phyloP scores from a whole-genome alignment of 2,329 filamentous ascomycete species.

The Ophiostoma sp. region DNA sequence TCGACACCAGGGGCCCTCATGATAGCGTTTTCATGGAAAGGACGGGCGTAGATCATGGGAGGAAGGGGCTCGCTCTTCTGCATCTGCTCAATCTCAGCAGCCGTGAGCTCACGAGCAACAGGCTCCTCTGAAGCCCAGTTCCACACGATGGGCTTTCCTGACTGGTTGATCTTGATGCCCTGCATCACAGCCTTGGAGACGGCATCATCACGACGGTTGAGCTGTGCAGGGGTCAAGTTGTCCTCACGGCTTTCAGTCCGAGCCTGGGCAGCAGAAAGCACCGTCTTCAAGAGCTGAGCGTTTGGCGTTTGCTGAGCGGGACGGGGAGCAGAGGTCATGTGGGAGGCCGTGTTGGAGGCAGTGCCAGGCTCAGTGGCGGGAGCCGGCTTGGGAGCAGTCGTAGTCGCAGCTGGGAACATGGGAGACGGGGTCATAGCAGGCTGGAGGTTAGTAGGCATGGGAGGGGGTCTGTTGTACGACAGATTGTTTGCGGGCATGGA shows the following conservation, averaged over 20 bases:
- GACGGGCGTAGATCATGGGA: not conserved
- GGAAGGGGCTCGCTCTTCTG: not conserved
- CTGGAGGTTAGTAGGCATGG: conserved; percentile 13
- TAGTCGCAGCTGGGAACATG: too few species aligned
- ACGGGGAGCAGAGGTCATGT: not conserved
- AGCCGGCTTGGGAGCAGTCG: not conserved
- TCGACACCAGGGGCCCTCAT: not conserved
- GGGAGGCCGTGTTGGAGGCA: not conserved
- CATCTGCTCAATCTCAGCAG: conserved; percentile 4
- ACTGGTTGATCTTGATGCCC: conserved; percentile 19
- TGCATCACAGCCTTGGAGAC: conserved; percentile 16
- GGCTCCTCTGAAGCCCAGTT: conserved; percentile 20
- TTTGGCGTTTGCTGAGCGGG: not conserved
- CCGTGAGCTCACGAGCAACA: conserved; percentile 13
- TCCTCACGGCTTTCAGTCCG: not conserved
- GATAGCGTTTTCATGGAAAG: not conserved
- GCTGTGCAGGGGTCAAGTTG: not conserved
- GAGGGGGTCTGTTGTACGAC: not conserved
- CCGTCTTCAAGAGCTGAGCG: not conserved
- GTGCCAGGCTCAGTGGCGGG: not conserved
- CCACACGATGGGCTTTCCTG: conserved; percentile 21
- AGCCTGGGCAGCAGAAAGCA: not conserved
- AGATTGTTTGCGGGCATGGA: not conserved
- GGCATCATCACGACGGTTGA: not conserved
- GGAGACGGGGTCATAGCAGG: conserved; percentile 4